phyloP scores from a whole-genome alignment of 495 filamentous ascomycete species.

The Hyphodiscus hymeniophilus region DNA sequence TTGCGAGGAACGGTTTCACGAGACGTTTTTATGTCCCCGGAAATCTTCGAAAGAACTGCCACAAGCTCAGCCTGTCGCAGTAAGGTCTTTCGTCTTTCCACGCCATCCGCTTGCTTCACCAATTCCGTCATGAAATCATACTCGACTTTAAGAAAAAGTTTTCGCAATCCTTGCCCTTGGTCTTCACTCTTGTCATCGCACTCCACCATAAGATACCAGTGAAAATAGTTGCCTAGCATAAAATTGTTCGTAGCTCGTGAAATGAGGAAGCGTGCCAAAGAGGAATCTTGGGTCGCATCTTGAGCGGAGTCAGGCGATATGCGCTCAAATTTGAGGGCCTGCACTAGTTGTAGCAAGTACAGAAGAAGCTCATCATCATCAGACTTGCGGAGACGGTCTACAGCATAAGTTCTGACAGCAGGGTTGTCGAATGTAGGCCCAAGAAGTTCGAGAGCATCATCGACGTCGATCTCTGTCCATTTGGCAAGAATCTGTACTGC shows the following conservation, averaged over 20 bases:
- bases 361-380: slow-evolving; percentile 90
- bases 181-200: slow-evolving; percentile 73
- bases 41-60: slow-evolving; percentile 77
- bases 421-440: slow-evolving; percentile 87
- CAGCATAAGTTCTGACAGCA: slow-evolving; percentile 83
- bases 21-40: slow-evolving; percentile 78
- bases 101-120: slow-evolving; percentile 49
- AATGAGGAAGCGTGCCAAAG: slow-evolving; percentile 84
- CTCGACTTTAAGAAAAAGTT: slow-evolving; percentile 83
- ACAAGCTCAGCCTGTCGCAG: slow-evolving; percentile 86
- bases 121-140: slow-evolving; percentile 93
- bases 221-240: slow-evolving; percentile 86
- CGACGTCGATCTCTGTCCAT: slow-evolving; percentile 96
- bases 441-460: slow-evolving; percentile 90
- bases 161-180: slow-evolving; percentile 61
- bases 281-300: slow-evolving; percentile 67
- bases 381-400: slow-evolving; percentile 81
- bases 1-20: slow-evolving; percentile 70
- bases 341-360: slow-evolving; percentile 91
- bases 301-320: slow-evolving; percentile 40
- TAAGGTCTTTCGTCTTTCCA: slow-evolving; percentile 64
- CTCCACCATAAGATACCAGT: slow-evolving; percentile 99
- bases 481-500: slow-evolving; percentile 83
- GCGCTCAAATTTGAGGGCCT: slow-evolving; percentile 93
- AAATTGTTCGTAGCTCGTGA: slow-evolving; percentile 76